Conservation (phyloP, 2,329 filamentous ascomycete species). For the Graphiopsis chlorocephala region DNA sequence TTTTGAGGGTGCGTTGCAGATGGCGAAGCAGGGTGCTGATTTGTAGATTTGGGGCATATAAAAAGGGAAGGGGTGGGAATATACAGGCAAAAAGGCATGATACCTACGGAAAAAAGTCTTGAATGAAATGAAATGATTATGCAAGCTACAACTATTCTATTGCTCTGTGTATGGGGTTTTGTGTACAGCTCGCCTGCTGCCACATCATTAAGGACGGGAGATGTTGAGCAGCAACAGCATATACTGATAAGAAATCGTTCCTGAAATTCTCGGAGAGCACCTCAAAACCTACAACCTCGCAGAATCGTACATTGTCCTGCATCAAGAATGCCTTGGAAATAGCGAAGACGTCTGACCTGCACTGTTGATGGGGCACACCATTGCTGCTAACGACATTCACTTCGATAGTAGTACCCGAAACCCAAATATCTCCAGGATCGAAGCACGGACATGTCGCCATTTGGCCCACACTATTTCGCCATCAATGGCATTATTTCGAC, state of each 20-base stretch:
- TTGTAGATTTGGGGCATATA: conserved; percentile 20
- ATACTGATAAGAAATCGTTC: neutral
- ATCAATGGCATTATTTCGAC: neutral
- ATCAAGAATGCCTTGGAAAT: neutral
- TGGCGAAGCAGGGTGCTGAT: conserved; percentile 74
- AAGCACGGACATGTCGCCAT: neutral
- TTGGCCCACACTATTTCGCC: neutral
- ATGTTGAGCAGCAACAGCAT: neutral
- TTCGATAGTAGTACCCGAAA: no score
- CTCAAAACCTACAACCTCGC: neutral
- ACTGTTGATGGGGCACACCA: no score
- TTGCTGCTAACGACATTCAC: no score
- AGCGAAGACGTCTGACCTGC: neutral
- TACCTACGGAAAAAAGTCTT: neutral
- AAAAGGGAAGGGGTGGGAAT: neutral
- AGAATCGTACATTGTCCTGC: neutral
- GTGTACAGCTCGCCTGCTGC: neutral
- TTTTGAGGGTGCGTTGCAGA: conserved; percentile 79
- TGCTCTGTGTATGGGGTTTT: neutral
- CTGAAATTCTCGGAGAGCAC: neutral
- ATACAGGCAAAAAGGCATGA: neutral
- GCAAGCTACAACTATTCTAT: neutral
- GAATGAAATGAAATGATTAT: neutral
- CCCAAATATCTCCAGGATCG: neutral
- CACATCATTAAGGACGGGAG: neutral